Base-by-base conservation (phyloP, 441 rosid species). In the Flueggea neowawraea region DNA sequence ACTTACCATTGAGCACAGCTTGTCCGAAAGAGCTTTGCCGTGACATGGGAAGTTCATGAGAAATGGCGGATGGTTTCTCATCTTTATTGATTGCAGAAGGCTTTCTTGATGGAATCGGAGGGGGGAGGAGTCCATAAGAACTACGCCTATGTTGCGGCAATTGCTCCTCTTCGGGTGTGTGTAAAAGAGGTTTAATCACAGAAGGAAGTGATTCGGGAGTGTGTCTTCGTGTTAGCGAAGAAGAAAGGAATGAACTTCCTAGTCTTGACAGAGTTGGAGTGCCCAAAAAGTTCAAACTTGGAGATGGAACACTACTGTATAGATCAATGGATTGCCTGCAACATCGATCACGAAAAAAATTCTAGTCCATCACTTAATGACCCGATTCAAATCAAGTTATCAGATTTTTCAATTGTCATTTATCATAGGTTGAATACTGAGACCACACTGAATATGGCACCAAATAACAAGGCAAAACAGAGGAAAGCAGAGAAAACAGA, bases 281-380 rank as follows among this genome's bases (percentile, higher is more conserved):
- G 47, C 85, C 91, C 54, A 89, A 60, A 62, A 89, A 69, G 6
- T 80, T 84, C 11, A 87, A 65, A 64, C 72, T 80, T 1, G 94
- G 96, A 44, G 98, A 92, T 56, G 80, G 93, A 49, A 92, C 76
- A 64, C 94, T 86, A 36, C 89, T 80, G 22, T 79, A 90, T 6
- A 92, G 72, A 76, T 92, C 94, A 53, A 90, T 86, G 0, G 98
- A 89, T 55, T 88, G 91, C 84, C 97, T 90, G 70, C 57, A 76
- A 71, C 16, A 67, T 66, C 41, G 41, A 36, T 36, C 7, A 36
- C 41, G 7, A 5, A 36, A 36, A 36, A 5, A 36, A 36, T 8
- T 36, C 41, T 8, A 36, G 9, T 36, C 9, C 7, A 36, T 3
- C 41, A 36, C 7, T 36, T 36, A 36, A 36, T 36, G 41, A 36